phyloP scores from a whole-genome alignment of 106 monocot genomes.

The Allium cepa region DNA sequence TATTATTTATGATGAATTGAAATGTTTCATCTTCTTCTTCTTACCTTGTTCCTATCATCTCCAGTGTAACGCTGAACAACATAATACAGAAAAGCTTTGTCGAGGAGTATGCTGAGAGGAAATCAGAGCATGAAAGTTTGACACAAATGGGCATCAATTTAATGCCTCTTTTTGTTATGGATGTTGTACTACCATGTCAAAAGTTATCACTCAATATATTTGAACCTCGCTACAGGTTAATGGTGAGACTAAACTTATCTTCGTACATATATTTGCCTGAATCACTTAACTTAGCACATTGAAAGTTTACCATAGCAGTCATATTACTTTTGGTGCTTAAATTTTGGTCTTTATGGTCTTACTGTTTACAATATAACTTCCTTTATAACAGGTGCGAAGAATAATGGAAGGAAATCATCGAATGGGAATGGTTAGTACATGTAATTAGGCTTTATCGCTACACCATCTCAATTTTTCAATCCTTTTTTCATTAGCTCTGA shows the following conservation, averaged over 20 bases:
- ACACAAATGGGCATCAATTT: conserved; percentile 54
- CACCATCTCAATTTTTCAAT: neutral
- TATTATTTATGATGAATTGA: too few species aligned
- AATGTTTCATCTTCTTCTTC: neutral
- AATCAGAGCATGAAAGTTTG: conserved; percentile 61
- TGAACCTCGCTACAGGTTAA: conserved; percentile 97
- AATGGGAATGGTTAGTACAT: conserved; percentile 86
- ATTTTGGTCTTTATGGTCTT: neutral
- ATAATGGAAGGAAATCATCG: conserved; percentile 99
- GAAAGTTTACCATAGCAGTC: too few species aligned
- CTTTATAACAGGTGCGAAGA: conserved; percentile 70
- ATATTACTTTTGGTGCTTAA: neutral
- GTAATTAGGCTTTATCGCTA: neutral
- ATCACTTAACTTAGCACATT: too few species aligned
- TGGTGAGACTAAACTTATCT: conserved; percentile 40
- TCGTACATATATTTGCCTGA: too few species aligned
- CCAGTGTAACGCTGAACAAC: conserved; percentile 93
- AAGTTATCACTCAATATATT: conserved; percentile 95
- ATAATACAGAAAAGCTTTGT: conserved; percentile 84
- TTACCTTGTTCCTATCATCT: conserved; percentile 3
- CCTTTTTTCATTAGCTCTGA: neutral
- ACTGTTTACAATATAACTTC: neutral
- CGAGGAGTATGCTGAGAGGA: conserved; percentile 85
- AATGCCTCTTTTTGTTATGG: conserved; percentile 99
- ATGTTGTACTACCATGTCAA: conserved; percentile 92